phyloP scores from a whole-genome alignment of 2,329 filamentous ascomycete genomes.

The Thelonectria olida region DNA sequence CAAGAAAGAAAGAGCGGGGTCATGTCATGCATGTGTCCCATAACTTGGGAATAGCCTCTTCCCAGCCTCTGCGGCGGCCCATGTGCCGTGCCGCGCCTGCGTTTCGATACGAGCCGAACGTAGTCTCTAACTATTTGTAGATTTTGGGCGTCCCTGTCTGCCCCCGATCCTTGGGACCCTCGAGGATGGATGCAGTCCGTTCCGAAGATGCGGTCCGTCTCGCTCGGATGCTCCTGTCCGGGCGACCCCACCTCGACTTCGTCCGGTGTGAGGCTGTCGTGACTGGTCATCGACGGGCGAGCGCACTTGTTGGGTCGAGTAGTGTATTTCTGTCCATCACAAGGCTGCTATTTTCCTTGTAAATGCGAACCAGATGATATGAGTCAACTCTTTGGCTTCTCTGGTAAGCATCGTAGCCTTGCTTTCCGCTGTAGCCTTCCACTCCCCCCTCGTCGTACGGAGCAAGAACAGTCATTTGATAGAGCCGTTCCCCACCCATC shows the following conservation, averaged over 20 bases:
- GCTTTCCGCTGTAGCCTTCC: too few relatives aligned
- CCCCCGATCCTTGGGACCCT: not conserved
- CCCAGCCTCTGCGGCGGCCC: constrained; percentile 1
- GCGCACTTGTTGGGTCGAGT: not conserved
- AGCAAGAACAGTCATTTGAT: too few relatives aligned
- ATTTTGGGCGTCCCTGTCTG: too few relatives aligned
- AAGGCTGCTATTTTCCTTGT: too few relatives aligned
- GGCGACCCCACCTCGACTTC: not conserved
- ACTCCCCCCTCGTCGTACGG: too few relatives aligned
- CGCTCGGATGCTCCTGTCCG: not conserved
- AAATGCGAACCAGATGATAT: too few relatives aligned
- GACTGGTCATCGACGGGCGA: not conserved
- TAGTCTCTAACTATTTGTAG: constrained; percentile 19
- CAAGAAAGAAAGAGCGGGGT: not conserved
- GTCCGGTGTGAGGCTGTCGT: not conserved
- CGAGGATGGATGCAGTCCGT: not conserved
- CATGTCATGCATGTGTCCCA: not conserved
- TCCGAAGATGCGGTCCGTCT: not conserved
- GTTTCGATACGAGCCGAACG: constrained; percentile 31
- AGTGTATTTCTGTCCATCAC: not conserved
- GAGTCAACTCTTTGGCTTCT: too few relatives aligned
- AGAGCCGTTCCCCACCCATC: too few relatives aligned
- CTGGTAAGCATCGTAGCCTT: too few relatives aligned
- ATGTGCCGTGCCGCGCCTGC: constrained; percentile 32
- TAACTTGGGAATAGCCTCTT: not conserved